Percentiles rank a stretch among this genome's conserved stretches.
Evolutionary conservation across 768 basidiomycete species (phyloP).

Genomic region (Lactarius sp.): DNA sequence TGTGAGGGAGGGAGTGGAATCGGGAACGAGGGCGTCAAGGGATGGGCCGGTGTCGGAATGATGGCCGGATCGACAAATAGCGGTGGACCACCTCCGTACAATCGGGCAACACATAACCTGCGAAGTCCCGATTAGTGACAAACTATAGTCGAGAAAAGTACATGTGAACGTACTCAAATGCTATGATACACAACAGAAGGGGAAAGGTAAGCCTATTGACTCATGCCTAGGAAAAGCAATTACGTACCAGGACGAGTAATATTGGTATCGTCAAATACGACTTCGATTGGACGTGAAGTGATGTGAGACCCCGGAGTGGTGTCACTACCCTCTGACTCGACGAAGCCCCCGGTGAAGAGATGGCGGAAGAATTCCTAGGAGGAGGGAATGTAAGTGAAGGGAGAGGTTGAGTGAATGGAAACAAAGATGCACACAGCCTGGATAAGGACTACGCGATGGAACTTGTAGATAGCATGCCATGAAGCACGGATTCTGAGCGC

Average conservation of each 20-base stretch:
- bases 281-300: constrained; percentile 53
- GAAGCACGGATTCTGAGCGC: constrained; percentile 61
- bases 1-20: constrained; percentile 23
- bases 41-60: constrained; percentile 59
- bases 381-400: constrained; percentile 18
- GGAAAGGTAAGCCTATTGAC: constrained; percentile 20
- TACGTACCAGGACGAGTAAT: constrained; percentile 79
- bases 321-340: constrained; percentile 44
- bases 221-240: constrained; percentile 6
- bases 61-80: constrained; percentile 62
- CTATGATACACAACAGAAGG: constrained; percentile 35
- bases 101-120: constrained; percentile 78
- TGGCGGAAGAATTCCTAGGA: constrained; percentile 79
- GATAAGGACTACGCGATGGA: constrained; percentile 84
- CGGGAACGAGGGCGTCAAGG: constrained; percentile 66
- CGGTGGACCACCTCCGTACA: constrained; percentile 82
- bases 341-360: constrained; percentile 77
- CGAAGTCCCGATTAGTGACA: constrained; percentile 14
- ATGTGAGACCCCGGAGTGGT: constrained; percentile 20
- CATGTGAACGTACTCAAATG: constrained; percentile 56
- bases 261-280: constrained; percentile 79
- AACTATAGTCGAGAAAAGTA: background rate
- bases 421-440: constrained; percentile 55
- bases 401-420: background rate
- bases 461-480: constrained; percentile 68